Conservation (phyloP, 805 yeast species). For the Saccharomyces mikatae region DNA sequence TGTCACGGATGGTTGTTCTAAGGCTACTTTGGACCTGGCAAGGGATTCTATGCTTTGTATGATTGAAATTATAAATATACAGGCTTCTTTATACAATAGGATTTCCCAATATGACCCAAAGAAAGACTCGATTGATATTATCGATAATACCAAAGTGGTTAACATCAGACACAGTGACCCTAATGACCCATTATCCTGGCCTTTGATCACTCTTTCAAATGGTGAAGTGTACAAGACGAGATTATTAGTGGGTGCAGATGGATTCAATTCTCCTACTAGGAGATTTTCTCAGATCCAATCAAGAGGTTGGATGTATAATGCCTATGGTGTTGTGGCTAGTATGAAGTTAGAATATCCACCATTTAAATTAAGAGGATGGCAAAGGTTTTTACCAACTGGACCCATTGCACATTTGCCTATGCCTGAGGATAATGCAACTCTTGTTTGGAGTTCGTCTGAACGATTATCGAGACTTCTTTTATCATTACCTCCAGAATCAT, state of each 20-base stretch:
- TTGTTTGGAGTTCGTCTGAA: conserved; percentile 89
- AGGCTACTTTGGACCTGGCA: conserved; percentile 65
- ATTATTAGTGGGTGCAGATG: conserved; percentile 90
- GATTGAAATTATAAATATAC: conserved; percentile 84
- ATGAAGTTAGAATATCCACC: conserved; percentile 67
- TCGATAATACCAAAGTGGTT: conserved; percentile 62
- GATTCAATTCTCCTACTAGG: conserved; percentile 88
- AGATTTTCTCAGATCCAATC: conserved; percentile 72
- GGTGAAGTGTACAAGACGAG: conserved; percentile 62
- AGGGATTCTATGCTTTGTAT: conserved; percentile 58
- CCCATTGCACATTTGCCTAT: conserved; percentile 88
- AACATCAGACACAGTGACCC: conserved; percentile 35
- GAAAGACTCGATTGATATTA: conserved; percentile 33
- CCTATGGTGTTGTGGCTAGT: conserved; percentile 91
- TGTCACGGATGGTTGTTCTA: conserved; percentile 78
- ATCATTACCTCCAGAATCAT: conserved; percentile 50
- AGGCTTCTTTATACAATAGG: conserved; percentile 56
- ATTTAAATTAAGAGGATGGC: conserved; percentile 75
- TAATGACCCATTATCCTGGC: conserved; percentile 54
- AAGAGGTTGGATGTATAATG: conserved; percentile 85
- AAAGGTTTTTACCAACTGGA: conserved; percentile 83
- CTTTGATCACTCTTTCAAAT: conserved; percentile 55
- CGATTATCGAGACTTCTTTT: conserved; percentile 58
- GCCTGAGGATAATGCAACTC: conserved; percentile 77
- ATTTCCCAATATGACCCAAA: conserved; percentile 36